Percentiles rank a stretch among this genome's conserved stretches.
Evolutionary conservation across 1,139 yeast genomes (phyloP).

Genomic region (Magnusiomyces ingens): DNA sequence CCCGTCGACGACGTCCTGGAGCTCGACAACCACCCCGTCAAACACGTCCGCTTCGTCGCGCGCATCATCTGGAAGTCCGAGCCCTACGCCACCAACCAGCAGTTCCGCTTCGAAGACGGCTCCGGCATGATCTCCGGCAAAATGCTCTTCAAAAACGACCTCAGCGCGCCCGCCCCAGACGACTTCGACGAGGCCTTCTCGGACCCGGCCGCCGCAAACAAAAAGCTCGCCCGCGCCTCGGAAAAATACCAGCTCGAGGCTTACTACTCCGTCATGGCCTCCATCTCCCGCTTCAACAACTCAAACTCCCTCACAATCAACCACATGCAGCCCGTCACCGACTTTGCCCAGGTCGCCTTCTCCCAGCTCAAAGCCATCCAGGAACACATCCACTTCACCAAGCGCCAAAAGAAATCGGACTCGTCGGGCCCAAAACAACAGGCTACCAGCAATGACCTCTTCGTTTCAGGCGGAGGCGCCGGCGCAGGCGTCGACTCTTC

Average conservation of each 20-base stretch:
- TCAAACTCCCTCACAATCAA: background rate
- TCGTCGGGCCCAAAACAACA: background rate
- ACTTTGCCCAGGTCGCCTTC: background rate
- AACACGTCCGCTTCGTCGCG: background rate
- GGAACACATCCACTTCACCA: background rate
- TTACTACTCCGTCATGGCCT: background rate
- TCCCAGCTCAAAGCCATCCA: background rate
- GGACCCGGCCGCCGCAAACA: too few species aligned
- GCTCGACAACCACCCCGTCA: background rate
- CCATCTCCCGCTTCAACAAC: background rate
- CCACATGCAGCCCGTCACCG: background rate
- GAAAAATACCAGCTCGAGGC: background rate
- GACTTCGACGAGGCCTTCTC: background rate
- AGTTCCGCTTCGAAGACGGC: background rate
- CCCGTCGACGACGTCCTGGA: background rate
- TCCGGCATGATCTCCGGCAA: background rate
- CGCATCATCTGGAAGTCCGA: background rate
- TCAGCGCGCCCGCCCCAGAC: background rate
- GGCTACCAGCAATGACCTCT: background rate
- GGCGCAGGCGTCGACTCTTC: too few species aligned
- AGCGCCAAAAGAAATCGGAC: background rate
- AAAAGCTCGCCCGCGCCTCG: too few species aligned
- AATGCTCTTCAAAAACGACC: background rate
- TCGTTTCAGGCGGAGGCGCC: background rate
- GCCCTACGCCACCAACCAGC: background rate